Percentiles rank a stretch among this genome's conserved stretches.
Conservation (phyloP, 371 early-diverging fungal species). For the Mortierella sp. region DNA sequence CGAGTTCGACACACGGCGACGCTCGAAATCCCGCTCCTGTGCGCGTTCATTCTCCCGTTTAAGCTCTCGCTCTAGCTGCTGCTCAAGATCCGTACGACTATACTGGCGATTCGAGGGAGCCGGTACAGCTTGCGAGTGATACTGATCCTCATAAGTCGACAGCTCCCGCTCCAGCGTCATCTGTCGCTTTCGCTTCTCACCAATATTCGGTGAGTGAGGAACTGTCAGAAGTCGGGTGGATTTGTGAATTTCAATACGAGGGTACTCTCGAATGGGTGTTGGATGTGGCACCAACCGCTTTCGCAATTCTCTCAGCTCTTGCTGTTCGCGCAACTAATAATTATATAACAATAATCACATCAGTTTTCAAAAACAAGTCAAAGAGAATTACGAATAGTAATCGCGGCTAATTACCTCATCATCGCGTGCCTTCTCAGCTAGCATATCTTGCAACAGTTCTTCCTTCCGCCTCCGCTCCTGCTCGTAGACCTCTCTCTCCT, state of each 20-base stretch:
- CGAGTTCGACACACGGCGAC: slow-evolving; percentile 7
- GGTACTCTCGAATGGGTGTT: slow-evolving; percentile 38
- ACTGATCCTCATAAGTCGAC: background rate
- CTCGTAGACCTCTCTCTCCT: slow-evolving; percentile 20
- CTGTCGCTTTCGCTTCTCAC: slow-evolving; percentile 43
- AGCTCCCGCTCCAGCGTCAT: slow-evolving; percentile 20
- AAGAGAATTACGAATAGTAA: too few relatives aligned
- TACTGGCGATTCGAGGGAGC: background rate
- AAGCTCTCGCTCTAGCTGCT: slow-evolving; percentile 9
- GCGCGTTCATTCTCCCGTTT: slow-evolving; percentile 15
- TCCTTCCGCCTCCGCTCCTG: slow-evolving; percentile 25
- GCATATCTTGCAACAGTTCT: slow-evolving; percentile 25
- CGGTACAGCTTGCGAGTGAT: background rate
- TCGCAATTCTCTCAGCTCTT: slow-evolving; percentile 25
- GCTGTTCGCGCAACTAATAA: slow-evolving; percentile 23
- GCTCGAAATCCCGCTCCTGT: slow-evolving; percentile 17
- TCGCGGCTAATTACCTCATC: slow-evolving; percentile 53
- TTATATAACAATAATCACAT: background rate
- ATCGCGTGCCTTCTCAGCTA: slow-evolving; percentile 39
- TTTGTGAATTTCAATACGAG: slow-evolving; percentile 39
- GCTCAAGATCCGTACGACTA: slow-evolving; percentile 1
- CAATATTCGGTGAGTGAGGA: slow-evolving; percentile 43
- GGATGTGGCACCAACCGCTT: slow-evolving; percentile 26
- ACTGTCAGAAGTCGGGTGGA: slow-evolving; percentile 34
- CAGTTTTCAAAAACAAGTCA: background rate